phyloP scores from a whole-genome alignment of 305 asterid genomes.

The Coffea humblotiana region DNA sequence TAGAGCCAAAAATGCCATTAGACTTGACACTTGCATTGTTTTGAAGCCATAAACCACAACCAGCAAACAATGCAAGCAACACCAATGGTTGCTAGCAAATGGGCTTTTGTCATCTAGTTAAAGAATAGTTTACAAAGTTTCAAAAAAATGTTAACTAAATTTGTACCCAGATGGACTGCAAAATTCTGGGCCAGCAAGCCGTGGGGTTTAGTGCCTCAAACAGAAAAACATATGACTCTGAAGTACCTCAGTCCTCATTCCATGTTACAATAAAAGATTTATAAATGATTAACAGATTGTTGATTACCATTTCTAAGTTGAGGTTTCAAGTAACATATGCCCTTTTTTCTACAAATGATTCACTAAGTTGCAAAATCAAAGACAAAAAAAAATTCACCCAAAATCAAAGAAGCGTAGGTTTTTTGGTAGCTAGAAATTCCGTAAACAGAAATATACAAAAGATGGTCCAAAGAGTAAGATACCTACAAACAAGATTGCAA shows the following conservation, averaged over 20 bases:
- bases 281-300: neutral
- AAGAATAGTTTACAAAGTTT: neutral
- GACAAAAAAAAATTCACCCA: neutral
- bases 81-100: neutral
- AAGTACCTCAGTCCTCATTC: neutral
- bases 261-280: neutral
- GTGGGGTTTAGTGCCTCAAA: neutral
- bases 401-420: neutral
- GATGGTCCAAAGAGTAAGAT: conserved; percentile 59
- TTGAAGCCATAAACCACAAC: neutral
- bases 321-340: neutral
- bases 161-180: neutral
- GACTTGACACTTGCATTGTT: neutral
- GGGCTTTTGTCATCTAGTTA: neutral
- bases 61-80: neutral
- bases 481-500: conserved; percentile 98
- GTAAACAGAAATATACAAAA: neutral
- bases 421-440: neutral
- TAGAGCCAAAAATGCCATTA: neutral
- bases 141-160: neutral
- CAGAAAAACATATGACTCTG: neutral
- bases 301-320: neutral
- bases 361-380: neutral
- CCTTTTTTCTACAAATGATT: conserved; percentile 4
- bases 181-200: neutral